These are phyloP conservation scores for Lithospermum erythrorhizon DNA, from an alignment of 257 asterid genomes.

Conservation along the genomic window DNA sequence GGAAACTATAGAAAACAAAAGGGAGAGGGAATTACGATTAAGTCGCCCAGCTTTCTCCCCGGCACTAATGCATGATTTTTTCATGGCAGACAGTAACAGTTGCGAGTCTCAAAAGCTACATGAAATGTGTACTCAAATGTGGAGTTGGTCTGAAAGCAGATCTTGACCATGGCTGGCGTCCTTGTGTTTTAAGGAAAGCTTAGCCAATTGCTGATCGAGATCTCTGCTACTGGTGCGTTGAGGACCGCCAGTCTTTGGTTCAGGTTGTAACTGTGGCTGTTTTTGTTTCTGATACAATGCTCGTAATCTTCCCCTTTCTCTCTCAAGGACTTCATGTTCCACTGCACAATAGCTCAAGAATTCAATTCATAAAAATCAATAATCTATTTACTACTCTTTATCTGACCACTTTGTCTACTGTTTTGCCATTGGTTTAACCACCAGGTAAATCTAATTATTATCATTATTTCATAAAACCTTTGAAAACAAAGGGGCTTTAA, in stretches of 20 bases:
- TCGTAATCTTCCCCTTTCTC: conserved; percentile 70
- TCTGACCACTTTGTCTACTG: too few species aligned
- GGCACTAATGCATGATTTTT: background rate
- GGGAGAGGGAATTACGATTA: background rate
- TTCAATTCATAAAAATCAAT: background rate
- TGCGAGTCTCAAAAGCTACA: background rate
- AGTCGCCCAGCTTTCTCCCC: background rate
- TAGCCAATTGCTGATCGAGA: conserved; percentile 59
- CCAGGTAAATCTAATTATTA: too few species aligned
- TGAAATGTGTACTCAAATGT: conserved; percentile 28
- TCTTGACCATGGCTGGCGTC: conserved; percentile 43
- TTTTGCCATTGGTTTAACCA: too few species aligned
- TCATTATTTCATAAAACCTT: background rate
- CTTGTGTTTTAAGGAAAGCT: conserved; percentile 65
- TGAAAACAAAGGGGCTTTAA: too few species aligned
- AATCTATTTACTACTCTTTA: background rate
- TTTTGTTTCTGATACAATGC: conserved; percentile 48
- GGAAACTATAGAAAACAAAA: background rate
- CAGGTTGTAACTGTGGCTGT: conserved; percentile 13
- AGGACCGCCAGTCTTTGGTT: conserved; percentile 38
- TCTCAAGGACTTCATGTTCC: conserved; percentile 88
- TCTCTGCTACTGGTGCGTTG: conserved; percentile 66
- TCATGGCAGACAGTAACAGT: background rate
- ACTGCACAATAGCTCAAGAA: conserved; percentile 38
- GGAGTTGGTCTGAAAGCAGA: conserved; percentile 49